phyloP scores from a whole-genome alignment of 768 basidiomycete genomes.

The Tulasnella sp. region DNA sequence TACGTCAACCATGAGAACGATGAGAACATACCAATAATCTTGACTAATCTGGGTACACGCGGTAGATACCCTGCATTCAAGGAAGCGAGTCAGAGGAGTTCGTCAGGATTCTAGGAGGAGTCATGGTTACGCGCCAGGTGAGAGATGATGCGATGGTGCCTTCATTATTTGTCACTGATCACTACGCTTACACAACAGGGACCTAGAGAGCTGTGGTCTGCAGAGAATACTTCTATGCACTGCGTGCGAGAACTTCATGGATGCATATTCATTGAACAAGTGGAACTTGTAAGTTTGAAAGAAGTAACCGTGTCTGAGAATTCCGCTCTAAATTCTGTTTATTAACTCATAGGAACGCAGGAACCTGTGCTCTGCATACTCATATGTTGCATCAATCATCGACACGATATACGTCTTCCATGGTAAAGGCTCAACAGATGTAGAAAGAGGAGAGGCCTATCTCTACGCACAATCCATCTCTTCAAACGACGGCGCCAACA shows the following conservation, averaged over 20 bases:
- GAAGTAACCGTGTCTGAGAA: not conserved
- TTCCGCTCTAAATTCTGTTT: not conserved
- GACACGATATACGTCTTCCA: constrained; percentile 70
- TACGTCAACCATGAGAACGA: constrained; percentile 25
- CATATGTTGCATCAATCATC: constrained; percentile 61
- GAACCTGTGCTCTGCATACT: constrained; percentile 75
- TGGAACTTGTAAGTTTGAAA: constrained; percentile 48
- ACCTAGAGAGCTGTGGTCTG: constrained; percentile 55
- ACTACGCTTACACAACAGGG: constrained; percentile 34
- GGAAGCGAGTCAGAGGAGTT: constrained; percentile 51
- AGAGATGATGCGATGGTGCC: constrained; percentile 4
- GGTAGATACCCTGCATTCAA: constrained; percentile 32
- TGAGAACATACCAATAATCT: not conserved
- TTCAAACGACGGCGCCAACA: constrained; percentile 26
- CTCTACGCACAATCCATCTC: constrained; percentile 43
- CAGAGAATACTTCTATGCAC: constrained; percentile 76
- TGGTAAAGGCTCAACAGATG: constrained; percentile 49
- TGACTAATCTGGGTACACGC: not conserved
- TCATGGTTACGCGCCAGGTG: constrained; percentile 64
- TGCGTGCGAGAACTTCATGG: constrained; percentile 42
- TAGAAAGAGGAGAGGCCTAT: constrained; percentile 49
- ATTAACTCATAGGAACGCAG: constrained; percentile 21
- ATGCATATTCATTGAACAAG: constrained; percentile 52
- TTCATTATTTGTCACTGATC: not conserved
- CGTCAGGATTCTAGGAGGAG: constrained; percentile 51